Evolutionary conservation across 345 rosid genomes (phyloP).

Genomic region (Bruguiera parviflora): DNA sequence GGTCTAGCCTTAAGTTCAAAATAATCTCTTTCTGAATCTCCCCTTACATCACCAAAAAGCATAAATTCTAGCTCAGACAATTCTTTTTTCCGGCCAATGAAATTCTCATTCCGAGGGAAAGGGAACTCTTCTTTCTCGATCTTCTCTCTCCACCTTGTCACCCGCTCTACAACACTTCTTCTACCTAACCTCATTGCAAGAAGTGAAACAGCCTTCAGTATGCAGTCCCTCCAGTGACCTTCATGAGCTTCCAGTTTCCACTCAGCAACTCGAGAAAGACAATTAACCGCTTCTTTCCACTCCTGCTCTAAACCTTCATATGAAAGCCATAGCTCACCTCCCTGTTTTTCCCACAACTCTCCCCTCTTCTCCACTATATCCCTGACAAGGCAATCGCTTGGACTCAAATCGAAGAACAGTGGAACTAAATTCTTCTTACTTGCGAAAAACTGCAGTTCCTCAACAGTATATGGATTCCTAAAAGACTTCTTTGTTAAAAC

Average conservation of each 20-base stretch:
- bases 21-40: slow-evolving; percentile 73
- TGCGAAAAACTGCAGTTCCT: slow-evolving; percentile 75
- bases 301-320: slow-evolving; percentile 90
- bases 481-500: slow-evolving; percentile 77
- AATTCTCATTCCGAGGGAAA: slow-evolving; percentile 69
- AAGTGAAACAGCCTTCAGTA: slow-evolving; percentile 61
- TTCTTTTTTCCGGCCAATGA: slow-evolving; percentile 88
- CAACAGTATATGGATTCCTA: slow-evolving; percentile 71
- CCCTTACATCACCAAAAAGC: slow-evolving; percentile 76
- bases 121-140: slow-evolving; percentile 87
- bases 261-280: slow-evolving; percentile 68
- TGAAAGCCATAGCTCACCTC: slow-evolving; percentile 77
- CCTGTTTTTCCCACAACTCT: slow-evolving; percentile 89
- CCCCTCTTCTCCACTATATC: slow-evolving; percentile 95
- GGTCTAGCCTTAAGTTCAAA: slow-evolving; percentile 78
- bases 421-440: slow-evolving; percentile 89
- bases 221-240: slow-evolving; percentile 92
- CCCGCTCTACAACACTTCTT: slow-evolving; percentile 78
- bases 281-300: slow-evolving; percentile 83
- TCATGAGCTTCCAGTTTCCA: slow-evolving; percentile 91
- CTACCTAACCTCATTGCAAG: slow-evolving; percentile 79
- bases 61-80: slow-evolving; percentile 80
- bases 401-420: slow-evolving; percentile 72
- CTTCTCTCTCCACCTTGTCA: slow-evolving; percentile 81
- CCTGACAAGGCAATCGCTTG: slow-evolving; percentile 82